Conservation (phyloP, 75 land plant species). For the Cunninghamia lanceolata region DNA sequence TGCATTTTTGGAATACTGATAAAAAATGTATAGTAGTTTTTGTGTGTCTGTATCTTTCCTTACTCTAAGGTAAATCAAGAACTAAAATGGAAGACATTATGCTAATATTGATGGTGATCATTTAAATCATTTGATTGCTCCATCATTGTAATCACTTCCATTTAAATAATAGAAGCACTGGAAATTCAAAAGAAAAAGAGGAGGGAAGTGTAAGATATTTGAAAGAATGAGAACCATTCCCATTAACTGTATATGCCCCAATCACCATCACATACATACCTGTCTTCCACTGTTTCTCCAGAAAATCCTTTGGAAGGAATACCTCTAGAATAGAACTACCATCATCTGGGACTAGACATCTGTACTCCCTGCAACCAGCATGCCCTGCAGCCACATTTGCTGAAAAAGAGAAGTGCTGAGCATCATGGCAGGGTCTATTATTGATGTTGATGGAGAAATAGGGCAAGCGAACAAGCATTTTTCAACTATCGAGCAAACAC, state of each 20-base stretch:
- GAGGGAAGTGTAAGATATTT: neutral
- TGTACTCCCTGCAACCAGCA: conserved; percentile 15
- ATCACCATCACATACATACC: conserved; percentile 33
- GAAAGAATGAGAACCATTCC: conserved; percentile 5
- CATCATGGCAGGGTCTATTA: too few species aligned
- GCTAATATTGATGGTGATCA: neutral
- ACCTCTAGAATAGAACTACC: conserved; percentile 25
- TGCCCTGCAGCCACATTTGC: too few species aligned
- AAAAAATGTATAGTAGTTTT: neutral
- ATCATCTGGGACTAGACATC: conserved; percentile 19
- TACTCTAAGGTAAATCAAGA: neutral
- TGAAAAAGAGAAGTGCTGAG: too few species aligned
- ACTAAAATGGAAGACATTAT: neutral
- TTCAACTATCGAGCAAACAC: too few species aligned
- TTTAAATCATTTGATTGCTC: neutral
- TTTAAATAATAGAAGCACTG: neutral
- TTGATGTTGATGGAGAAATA: too few species aligned
- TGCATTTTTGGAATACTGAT: neutral
- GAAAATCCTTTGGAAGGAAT: conserved; percentile 9
- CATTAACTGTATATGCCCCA: conserved; percentile 20
- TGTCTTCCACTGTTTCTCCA: neutral
- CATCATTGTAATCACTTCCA: neutral
- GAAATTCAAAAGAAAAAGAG: neutral
- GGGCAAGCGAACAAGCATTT: too few species aligned
- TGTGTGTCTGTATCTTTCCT: neutral